Evolutionary conservation across 78 protist genomes (phyloP).

Genomic region (Blattamonas nauphoetae): DNA sequence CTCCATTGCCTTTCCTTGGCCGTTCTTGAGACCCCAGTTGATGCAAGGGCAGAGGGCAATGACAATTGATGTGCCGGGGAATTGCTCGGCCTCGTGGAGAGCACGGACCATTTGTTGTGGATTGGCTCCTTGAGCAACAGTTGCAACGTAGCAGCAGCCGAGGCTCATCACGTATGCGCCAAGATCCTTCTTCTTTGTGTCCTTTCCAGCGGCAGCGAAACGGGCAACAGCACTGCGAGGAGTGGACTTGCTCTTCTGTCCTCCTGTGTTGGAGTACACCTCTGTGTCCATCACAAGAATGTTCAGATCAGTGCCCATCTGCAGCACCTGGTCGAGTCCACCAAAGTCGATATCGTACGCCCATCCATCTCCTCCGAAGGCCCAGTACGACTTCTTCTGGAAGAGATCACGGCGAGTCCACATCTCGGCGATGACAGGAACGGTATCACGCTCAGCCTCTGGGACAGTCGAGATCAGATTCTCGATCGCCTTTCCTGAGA

Average conservation of each 20-base stretch:
- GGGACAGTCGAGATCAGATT: not conserved
- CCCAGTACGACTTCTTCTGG: constrained; percentile 33
- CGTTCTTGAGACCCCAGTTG: constrained; percentile 7
- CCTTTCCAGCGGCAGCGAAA: constrained; percentile 47
- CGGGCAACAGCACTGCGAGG: constrained; percentile 34
- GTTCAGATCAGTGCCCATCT: constrained; percentile 58
- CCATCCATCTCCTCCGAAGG: constrained; percentile 72
- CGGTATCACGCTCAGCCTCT: not conserved
- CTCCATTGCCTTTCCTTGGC: not conserved
- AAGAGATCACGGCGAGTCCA: constrained; percentile 5
- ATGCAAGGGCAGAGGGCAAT: constrained; percentile 55
- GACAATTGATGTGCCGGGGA: constrained; percentile 53
- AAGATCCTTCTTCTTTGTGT: constrained; percentile 51
- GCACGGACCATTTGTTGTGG: constrained; percentile 25
- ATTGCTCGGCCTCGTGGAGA: constrained; percentile 29
- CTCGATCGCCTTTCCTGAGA: not conserved
- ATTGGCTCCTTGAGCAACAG: constrained; percentile 37
- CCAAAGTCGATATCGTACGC: constrained; percentile 60
- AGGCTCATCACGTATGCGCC: constrained; percentile 61
- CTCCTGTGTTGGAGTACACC: constrained; percentile 58
- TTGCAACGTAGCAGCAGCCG: constrained; percentile 68
- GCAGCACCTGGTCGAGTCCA: constrained; percentile 66
- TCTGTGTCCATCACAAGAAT: constrained; percentile 65
- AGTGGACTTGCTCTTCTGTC: constrained; percentile 49
- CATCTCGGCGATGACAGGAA: not conserved